phyloP scores from a whole-genome alignment of 768 basidiomycete genomes.

The Collybiopsis luxurians region DNA sequence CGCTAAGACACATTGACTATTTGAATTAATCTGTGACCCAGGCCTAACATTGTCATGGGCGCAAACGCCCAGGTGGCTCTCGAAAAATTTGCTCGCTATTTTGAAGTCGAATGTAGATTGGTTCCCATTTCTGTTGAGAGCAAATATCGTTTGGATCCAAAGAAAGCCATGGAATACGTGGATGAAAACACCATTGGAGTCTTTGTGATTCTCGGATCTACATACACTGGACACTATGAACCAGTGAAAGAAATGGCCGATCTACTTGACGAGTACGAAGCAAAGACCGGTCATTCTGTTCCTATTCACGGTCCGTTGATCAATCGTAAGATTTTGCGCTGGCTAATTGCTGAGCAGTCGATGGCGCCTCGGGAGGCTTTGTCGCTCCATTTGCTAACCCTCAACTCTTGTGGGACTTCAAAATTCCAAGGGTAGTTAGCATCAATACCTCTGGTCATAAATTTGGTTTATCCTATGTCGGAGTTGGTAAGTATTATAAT shows the following conservation, averaged over 20 bases:
- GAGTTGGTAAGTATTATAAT: constrained; percentile 13
- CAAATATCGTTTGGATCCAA: constrained; percentile 54
- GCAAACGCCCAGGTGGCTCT: constrained; percentile 74
- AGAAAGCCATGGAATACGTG: constrained; percentile 60
- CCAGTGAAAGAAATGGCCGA: constrained; percentile 84
- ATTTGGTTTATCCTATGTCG: constrained; percentile 54
- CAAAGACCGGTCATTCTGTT: constrained; percentile 54
- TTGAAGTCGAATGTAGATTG: constrained; percentile 62
- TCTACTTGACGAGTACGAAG: constrained; percentile 62
- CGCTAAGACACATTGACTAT: neutral
- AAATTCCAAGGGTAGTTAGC: constrained; percentile 56
- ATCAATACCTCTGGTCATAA: constrained; percentile 67
- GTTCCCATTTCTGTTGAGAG: constrained; percentile 51
- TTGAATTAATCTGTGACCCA: constrained; percentile 15
- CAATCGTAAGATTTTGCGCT: constrained; percentile 38
- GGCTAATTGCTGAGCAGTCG: constrained; percentile 46
- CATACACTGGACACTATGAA: constrained; percentile 71
- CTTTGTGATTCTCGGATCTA: constrained; percentile 51
- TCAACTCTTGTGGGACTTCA: constrained; percentile 61
- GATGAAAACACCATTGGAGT: constrained; percentile 78
- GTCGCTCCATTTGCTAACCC: constrained; percentile 64
- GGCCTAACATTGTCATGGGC: constrained; percentile 65
- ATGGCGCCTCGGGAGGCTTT: constrained; percentile 67
- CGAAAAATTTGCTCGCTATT: constrained; percentile 71
- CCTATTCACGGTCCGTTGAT: constrained; percentile 67